A percentile compares a stretch with the other conserved stretches of the same genome.
Evolutionary conservation across 257 asterid genomes (phyloP).

Genomic region (Cinchona pubescens): DNA sequence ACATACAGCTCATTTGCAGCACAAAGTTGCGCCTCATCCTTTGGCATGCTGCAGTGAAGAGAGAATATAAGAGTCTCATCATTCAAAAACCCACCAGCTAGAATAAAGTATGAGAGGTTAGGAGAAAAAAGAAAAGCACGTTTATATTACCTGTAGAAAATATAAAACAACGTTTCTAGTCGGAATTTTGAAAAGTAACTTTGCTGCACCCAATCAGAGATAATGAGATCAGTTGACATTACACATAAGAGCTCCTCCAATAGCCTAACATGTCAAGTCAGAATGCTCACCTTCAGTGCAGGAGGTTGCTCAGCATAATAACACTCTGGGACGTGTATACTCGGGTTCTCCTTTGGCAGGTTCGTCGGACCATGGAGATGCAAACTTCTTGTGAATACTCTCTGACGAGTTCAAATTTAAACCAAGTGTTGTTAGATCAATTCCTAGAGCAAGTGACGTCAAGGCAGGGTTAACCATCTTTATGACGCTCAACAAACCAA

Average conservation of each 20-base stretch:
- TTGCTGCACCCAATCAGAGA: constrained; percentile 47
- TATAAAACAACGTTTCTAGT: constrained; percentile 63
- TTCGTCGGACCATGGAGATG: constrained; percentile 91
- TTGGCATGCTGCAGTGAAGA: constrained; percentile 71
- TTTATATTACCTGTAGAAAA: constrained; percentile 80
- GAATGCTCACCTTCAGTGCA: constrained; percentile 51
- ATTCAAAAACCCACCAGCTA: constrained; percentile 15
- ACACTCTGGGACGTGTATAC: constrained; percentile 63
- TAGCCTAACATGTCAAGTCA: constrained; percentile 11
- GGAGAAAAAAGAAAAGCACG: background rate
- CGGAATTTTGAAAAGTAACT: constrained; percentile 56
- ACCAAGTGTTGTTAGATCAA: constrained; percentile 79
- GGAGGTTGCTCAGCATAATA: constrained; percentile 63
- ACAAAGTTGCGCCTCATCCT: constrained; percentile 78
- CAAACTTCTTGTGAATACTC: constrained; percentile 70
- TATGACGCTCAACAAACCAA: constrained; percentile 66
- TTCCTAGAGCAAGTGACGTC: constrained; percentile 74
- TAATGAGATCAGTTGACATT: constrained; percentile 1
- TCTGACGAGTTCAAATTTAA: constrained; percentile 74
- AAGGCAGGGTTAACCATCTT: constrained; percentile 58
- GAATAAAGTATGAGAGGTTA: background rate
- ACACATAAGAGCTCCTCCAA: background rate
- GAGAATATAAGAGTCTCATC: constrained; percentile 21
- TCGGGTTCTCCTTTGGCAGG: constrained; percentile 86
- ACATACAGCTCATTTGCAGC: constrained; percentile 89